Percentiles rank a stretch among this genome's conserved stretches.
phyloP scores from a whole-genome alignment of 129 eudicot species.

The Saposhnikovia divaricata region DNA sequence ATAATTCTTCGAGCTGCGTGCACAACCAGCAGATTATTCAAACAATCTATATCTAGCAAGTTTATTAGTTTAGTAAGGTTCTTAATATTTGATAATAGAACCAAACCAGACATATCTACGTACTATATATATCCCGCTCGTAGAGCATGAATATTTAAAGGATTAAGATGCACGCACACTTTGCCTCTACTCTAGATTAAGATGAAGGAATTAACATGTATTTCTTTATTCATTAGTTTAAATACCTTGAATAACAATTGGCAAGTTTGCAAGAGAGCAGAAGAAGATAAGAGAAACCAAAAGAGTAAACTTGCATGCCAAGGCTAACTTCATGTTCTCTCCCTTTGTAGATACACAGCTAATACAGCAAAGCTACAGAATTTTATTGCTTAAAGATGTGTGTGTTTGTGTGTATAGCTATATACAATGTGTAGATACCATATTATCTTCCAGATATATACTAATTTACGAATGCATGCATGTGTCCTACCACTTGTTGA shows the following conservation, averaged over 20 bases:
- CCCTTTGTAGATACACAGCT: neutral
- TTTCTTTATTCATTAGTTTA: neutral
- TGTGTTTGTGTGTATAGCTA: neutral
- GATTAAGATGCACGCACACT: no score
- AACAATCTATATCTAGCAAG: neutral
- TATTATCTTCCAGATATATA: neutral
- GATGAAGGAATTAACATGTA: neutral
- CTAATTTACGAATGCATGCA: no score
- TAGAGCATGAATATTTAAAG: no score
- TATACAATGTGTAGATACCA: neutral
- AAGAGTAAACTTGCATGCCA: constrained; percentile 11
- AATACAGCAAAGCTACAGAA: neutral
- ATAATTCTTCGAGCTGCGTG: neutral
- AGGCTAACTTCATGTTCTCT: neutral
- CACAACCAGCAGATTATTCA: neutral
- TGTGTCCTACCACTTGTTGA: neutral
- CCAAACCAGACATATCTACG: neutral
- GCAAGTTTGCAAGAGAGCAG: neutral
- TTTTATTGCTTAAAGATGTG: neutral
- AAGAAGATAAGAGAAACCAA: neutral
- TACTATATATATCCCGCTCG: no score
- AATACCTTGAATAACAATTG: neutral
- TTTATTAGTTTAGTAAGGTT: neutral
- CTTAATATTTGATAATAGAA: neutral
- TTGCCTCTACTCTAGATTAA: no score